Conservation (phyloP, 805 yeast genomes). For the Sugiyamaella marilandica region DNA sequence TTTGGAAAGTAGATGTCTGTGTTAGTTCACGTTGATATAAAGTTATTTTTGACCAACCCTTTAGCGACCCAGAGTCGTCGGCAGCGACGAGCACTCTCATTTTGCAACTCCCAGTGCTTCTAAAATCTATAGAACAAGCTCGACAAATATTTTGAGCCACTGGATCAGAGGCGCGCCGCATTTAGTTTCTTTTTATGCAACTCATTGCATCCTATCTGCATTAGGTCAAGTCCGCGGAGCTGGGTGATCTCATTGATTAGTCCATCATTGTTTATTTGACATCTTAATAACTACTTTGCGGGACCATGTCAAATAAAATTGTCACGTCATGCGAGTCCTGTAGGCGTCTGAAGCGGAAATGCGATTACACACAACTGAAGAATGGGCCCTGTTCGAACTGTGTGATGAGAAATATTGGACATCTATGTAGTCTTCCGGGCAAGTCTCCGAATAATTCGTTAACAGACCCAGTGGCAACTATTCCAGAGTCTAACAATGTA, state of each 20-base stretch:
- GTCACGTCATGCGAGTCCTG: slow-evolving; percentile 11
- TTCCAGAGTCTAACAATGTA: not conserved
- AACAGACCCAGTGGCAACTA: not conserved
- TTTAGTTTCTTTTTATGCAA: not conserved
- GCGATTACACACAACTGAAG: slow-evolving; percentile 6
- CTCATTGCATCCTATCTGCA: not conserved
- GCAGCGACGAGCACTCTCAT: slow-evolving; percentile 51
- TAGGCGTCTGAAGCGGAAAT: slow-evolving; percentile 9
- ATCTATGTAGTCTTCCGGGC: slow-evolving; percentile 5
- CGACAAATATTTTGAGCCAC: not conserved
- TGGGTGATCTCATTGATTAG: not conserved
- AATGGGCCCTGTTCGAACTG: slow-evolving; percentile 13
- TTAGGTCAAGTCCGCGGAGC: slow-evolving; percentile 1
- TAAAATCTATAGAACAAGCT: not conserved
- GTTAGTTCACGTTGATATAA: not conserved
- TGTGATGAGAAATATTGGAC: slow-evolving; percentile 11
- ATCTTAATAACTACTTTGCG: not conserved
- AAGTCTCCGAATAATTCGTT: not conserved
- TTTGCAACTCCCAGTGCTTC: not conserved
- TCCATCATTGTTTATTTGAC: not conserved
- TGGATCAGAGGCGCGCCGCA: not conserved
- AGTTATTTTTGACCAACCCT: slow-evolving; percentile 25
- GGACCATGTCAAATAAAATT: not conserved
- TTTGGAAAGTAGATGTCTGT: slow-evolving; percentile 52
- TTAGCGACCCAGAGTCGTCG: slow-evolving; percentile 48